phyloP scores from a whole-genome alignment of 768 basidiomycete species.

The Sarcodon aspratus region DNA sequence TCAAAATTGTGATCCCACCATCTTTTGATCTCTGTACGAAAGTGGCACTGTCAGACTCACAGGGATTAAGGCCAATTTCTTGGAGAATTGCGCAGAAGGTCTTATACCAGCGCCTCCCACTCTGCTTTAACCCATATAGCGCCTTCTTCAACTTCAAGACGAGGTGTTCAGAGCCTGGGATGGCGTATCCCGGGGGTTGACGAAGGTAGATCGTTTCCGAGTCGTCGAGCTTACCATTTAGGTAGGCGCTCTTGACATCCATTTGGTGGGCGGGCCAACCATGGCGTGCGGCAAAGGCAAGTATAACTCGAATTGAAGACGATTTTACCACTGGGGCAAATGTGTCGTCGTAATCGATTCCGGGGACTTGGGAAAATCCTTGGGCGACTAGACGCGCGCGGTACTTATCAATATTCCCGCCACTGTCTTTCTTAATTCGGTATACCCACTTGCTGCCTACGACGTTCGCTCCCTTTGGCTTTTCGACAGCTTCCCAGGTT shows the following conservation, averaged over 20 bases:
- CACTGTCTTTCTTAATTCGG: conserved; percentile 12
- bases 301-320: conserved; percentile 14
- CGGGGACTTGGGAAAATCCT: conserved; percentile 19
- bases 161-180: neutral
- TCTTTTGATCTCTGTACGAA: conserved; percentile 1
- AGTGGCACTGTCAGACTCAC: conserved; percentile 7
- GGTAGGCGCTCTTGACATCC: conserved; percentile 22
- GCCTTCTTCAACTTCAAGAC: conserved; percentile 7
- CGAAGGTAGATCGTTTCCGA: conserved; percentile 10
- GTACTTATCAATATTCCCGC: conserved; percentile 9
- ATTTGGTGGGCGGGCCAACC: conserved; percentile 20
- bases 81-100: conserved; percentile 3
- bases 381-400: conserved; percentile 16
- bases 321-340: conserved; percentile 16
- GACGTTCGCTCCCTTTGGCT: neutral
- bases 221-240: conserved; percentile 8
- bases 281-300: conserved; percentile 14
- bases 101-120: conserved; percentile 8
- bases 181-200: conserved; percentile 7
- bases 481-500: conserved; percentile 3
- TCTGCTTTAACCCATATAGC: conserved; percentile 12
- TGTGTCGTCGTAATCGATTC: conserved; percentile 14
- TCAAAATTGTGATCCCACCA: conserved; percentile 3
- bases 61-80: conserved; percentile 4
- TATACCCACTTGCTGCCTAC: conserved; percentile 13